These are phyloP conservation scores for Cunninghamia lanceolata DNA, from an alignment of 75 land plant genomes.

Conservation along the genomic window DNA sequence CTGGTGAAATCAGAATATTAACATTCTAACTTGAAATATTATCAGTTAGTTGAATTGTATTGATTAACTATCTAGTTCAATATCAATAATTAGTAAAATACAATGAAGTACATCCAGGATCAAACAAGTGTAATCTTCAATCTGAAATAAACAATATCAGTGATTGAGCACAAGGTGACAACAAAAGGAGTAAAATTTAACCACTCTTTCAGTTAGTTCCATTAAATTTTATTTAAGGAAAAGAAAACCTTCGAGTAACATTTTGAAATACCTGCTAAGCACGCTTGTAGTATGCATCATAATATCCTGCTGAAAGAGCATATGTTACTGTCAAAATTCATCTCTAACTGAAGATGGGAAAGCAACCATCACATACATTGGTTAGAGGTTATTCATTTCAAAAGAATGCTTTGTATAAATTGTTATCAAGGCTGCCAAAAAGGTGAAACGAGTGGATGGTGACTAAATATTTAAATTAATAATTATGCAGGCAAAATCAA, in stretches of 20 bases:
- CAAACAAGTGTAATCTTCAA: not conserved
- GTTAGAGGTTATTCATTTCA: not conserved
- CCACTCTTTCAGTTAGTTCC: not conserved
- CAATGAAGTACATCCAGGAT: not conserved
- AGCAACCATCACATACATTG: not conserved
- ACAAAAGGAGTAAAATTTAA: not conserved
- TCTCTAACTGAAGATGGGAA: conserved; percentile 61
- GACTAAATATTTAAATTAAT: not conserved
- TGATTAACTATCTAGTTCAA: not conserved
- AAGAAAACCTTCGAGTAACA: not conserved
- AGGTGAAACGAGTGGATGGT: not conserved
- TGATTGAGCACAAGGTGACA: not conserved
- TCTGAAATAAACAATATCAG: not conserved
- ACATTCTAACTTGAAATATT: conserved; percentile 73
- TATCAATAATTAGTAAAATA: not conserved
- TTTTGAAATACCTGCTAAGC: conserved; percentile 82
- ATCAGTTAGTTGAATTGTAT: conserved; percentile 8
- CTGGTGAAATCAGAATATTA: conserved; percentile 88
- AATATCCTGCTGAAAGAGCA: conserved; percentile 96
- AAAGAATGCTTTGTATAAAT: not conserved
- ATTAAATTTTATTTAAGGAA: not conserved
- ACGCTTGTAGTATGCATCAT: conserved; percentile 97
- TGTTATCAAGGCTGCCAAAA: not conserved
- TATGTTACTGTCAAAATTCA: conserved; percentile 96
- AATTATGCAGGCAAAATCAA: not conserved